phyloP scores from a whole-genome alignment of 306 rosid genomes.

The Rosa multiflora region DNA sequence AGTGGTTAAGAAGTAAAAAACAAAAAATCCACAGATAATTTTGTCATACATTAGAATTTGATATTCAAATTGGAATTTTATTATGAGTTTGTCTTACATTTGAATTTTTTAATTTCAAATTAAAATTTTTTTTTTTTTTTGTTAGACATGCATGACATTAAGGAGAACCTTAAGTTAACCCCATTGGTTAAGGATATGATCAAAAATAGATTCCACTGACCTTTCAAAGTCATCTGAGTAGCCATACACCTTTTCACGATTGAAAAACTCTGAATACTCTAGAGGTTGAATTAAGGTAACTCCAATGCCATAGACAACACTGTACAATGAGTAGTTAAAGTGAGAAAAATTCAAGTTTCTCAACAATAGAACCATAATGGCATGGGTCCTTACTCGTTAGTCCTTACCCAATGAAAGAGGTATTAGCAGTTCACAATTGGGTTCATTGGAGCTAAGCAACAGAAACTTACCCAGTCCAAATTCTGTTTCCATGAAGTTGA shows the following conservation, averaged over 20 bases:
- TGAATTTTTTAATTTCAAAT: background rate
- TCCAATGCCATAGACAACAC: slow-evolving; percentile 81
- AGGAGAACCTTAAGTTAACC: background rate
- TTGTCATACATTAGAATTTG: background rate
- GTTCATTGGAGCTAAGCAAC: slow-evolving; percentile 6
- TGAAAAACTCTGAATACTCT: slow-evolving; percentile 64
- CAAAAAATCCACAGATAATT: background rate
- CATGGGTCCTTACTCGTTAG: background rate
- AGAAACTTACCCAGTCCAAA: slow-evolving; percentile 80
- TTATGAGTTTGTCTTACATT: background rate
- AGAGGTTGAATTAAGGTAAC: slow-evolving; percentile 80
- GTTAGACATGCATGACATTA: slow-evolving; percentile 1
- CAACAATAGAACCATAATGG: background rate
- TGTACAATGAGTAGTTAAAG: slow-evolving; percentile 37
- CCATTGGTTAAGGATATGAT: background rate
- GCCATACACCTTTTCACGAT: slow-evolving; percentile 73
- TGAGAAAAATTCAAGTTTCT: slow-evolving; percentile 23
- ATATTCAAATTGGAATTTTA: background rate
- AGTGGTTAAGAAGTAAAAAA: background rate
- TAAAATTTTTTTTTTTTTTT: background rate
- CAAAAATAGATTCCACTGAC: slow-evolving; percentile 38
- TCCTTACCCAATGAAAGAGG: background rate
- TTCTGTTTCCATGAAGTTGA: slow-evolving; percentile 72
- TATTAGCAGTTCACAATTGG: background rate
- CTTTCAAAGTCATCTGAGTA: slow-evolving; percentile 94